These are phyloP conservation scores for Diaporthe longicolla DNA, from an alignment of 2,329 filamentous ascomycete species.

Conservation along the genomic window DNA sequence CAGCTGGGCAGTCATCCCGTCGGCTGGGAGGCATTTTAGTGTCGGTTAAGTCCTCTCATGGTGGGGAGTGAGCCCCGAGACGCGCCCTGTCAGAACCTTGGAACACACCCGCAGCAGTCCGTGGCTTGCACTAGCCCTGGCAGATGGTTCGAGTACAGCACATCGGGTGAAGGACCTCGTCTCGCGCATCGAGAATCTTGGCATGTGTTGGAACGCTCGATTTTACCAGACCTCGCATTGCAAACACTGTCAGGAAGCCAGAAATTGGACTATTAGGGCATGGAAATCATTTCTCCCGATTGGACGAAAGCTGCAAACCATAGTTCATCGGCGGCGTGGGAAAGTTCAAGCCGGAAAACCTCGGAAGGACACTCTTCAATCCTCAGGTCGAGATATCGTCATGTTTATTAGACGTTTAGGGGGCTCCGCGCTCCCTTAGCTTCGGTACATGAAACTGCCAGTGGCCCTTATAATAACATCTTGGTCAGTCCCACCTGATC, in stretches of 20 bases:
- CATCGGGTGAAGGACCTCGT: conserved; percentile 1
- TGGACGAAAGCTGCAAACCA: background rate
- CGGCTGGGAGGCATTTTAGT: background rate
- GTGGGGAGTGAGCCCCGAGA: background rate
- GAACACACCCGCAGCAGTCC: background rate
- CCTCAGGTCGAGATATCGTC: background rate
- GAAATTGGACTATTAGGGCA: background rate
- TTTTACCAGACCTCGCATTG: background rate
- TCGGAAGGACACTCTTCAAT: too few relatives aligned
- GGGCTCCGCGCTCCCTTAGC: background rate
- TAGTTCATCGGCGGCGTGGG: background rate
- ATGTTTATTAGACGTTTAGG: background rate
- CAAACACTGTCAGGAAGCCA: too few relatives aligned
- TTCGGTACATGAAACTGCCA: background rate
- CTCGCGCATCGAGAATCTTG: background rate
- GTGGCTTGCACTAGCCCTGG: background rate
- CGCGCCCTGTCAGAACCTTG: background rate
- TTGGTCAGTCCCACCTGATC: background rate
- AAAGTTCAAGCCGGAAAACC: background rate
- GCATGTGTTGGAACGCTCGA: background rate
- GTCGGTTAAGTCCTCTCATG: background rate
- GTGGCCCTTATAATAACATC: too few relatives aligned
- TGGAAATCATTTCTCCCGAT: background rate
- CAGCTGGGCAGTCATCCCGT: background rate
- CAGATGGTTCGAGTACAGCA: too few relatives aligned